These are phyloP conservation scores for Xenosphaeropsis pyriputrescens DNA, from an alignment of 2,329 filamentous ascomycete species.

Conservation along the genomic window DNA sequence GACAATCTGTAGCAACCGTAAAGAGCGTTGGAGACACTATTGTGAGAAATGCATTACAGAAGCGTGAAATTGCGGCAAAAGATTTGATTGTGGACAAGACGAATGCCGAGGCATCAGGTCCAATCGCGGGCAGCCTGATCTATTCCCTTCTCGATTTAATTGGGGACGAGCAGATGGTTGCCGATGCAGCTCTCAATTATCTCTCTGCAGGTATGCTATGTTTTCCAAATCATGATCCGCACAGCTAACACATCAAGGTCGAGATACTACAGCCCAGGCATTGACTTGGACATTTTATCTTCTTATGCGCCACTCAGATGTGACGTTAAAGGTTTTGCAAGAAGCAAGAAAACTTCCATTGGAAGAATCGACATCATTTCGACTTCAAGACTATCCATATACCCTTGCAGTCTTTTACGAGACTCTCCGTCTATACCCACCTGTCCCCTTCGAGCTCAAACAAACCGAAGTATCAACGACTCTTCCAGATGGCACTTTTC, in stretches of 20 bases:
- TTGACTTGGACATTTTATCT: conserved; percentile 50
- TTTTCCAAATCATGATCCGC: neutral
- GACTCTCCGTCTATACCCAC: conserved; percentile 43
- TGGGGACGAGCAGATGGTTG: conserved; percentile 36
- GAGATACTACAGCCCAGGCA: conserved; percentile 50
- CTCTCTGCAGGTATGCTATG: conserved; percentile 35
- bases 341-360: conserved; percentile 20
- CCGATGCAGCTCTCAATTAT: conserved; percentile 51
- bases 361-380: conserved; percentile 2
- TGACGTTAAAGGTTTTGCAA: conserved; percentile 23
- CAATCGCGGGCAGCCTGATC: conserved; percentile 39
- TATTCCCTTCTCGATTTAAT: conserved; percentile 44
- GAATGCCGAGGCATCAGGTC: conserved; percentile 10
- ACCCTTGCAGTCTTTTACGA: conserved; percentile 49
- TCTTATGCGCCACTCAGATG: conserved; percentile 33
- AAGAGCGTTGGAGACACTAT: conserved; percentile 41
- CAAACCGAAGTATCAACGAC: conserved; percentile 35
- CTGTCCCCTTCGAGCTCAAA: conserved; percentile 52
- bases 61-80: conserved; percentile 16
- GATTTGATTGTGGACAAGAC: conserved; percentile 3
- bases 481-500: conserved; percentile 44
- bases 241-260: conserved; percentile 19
- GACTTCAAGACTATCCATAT: conserved; percentile 31
- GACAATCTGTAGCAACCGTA: conserved; percentile 31
- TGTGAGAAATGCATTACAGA: conserved; percentile 35